Evolutionary conservation across 768 basidiomycete species (phyloP), one percentile per base, ranked within the genome.

Genomic region (Artomyces pyxidatus): DNA sequence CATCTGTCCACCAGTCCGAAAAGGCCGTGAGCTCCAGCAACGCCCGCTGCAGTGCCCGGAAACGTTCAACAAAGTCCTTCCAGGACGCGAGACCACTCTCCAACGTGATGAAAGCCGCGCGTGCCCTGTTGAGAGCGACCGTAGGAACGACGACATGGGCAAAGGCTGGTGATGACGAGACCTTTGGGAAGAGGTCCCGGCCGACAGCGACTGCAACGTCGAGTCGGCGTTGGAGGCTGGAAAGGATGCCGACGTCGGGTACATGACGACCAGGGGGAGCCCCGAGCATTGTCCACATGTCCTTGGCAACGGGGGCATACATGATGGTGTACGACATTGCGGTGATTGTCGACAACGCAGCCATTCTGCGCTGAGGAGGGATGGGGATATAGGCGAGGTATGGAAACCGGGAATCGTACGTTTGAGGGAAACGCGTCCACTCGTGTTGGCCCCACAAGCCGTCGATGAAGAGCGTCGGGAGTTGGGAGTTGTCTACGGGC

Each of bases 301-400:
- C 17, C 17, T 35, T 35, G 4, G 12, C 32, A 35, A 3, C 56
- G 49, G 67, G 66, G 40, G 68, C 51, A 3, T 61, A 65, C 37
- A 64, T 67, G 32, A 65, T 68, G 47, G 64, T 58, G 3, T 39
- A 23, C 35, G 55, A 57, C n/a, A n/a, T n/a, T n/a, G n/a, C n/a
- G n/a, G n/a, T n/a, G n/a, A n/a, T n/a, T n/a, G n/a, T n/a, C n/a
- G n/a, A n/a, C n/a, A n/a, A n/a, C n/a, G n/a, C n/a, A n/a, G n/a
- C n/a, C n/a, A n/a, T n/a, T n/a, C n/a, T n/a, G 51, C 64, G 41
- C n/a, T 35, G 32, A 17, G 12, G 32, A 8, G 32, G 65, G 3
- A 23, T 21, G n/a, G n/a, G 40, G 9, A 41, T 41, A 19, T 25
- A 41, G 26, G 40, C n/a, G 14, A 41, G 22, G 40, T 41, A 41